phyloP scores from a whole-genome alignment of 139 green algal genomes.

The Coelastrella sp. region DNA sequence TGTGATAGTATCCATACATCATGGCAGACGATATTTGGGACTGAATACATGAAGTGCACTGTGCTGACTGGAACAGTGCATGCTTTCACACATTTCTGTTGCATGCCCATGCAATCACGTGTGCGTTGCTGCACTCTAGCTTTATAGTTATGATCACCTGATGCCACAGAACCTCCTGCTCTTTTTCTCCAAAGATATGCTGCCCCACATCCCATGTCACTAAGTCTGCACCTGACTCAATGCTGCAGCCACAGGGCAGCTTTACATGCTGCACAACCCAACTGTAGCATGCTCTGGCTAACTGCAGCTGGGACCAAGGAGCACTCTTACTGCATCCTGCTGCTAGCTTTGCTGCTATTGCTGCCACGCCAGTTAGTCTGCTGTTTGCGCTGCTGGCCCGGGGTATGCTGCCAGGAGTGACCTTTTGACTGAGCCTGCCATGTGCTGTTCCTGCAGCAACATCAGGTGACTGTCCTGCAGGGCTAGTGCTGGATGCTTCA shows the following conservation, averaged over 20 bases:
- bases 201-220: constrained; percentile 48
- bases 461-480: not conserved
- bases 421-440: not conserved
- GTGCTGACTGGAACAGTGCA: too few relatives aligned
- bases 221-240: not conserved
- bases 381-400: not conserved
- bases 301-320: constrained; percentile 55
- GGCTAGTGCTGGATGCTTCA: not conserved
- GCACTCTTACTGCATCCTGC: constrained; percentile 37
- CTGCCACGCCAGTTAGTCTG: not conserved
- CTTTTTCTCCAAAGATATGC: constrained; percentile 54
- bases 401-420: not conserved
- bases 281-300: constrained; percentile 60
- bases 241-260: not conserved
- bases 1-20: too few relatives aligned
- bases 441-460: not conserved
- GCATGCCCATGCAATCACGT: too few relatives aligned
- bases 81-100: too few relatives aligned
- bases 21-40: too few relatives aligned
- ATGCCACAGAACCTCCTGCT: not conserved
- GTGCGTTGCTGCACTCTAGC: too few relatives aligned
- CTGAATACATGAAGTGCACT: too few relatives aligned
- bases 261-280: constrained; percentile 65
- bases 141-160: too few relatives aligned
- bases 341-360: constrained; percentile 17